Conservation (phyloP, 495 filamentous ascomycete species). For the Pyronema omphalodes region DNA sequence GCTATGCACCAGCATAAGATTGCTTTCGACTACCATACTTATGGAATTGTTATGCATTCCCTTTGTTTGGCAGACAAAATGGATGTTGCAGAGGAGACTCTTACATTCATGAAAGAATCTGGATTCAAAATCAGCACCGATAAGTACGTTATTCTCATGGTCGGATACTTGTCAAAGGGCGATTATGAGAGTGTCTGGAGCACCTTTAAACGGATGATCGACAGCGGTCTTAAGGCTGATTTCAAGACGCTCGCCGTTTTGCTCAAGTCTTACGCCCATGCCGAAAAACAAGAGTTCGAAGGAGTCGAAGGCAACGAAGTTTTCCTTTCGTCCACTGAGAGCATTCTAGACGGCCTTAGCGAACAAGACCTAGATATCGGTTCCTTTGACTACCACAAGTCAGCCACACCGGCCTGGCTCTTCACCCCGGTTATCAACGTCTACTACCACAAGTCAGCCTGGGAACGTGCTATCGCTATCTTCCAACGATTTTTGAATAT, state of each 20-base stretch:
- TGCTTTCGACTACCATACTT: constrained; percentile 49
- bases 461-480: constrained; percentile 1
- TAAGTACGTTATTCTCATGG: constrained; percentile 63
- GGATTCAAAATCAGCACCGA: constrained; percentile 41
- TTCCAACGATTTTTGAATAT: constrained; percentile 13
- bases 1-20: constrained; percentile 24
- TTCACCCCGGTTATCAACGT: constrained; percentile 22
- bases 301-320: constrained; percentile 10
- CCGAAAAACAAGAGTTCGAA: constrained; percentile 25
- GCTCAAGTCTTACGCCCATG: constrained; percentile 26
- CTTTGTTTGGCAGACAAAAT: constrained; percentile 42
- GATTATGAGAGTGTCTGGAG: constrained; percentile 35
- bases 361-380: constrained; percentile 15
- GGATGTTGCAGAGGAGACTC: constrained; percentile 45
- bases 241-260: constrained; percentile 30
- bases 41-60: constrained; percentile 53
- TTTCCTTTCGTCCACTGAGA: constrained; percentile 15
- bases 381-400: constrained; percentile 17
- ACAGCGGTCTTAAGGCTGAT: constrained; percentile 29
- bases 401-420: constrained; percentile 22
- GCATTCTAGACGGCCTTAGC: constrained; percentile 17
- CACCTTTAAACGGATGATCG: constrained; percentile 35
- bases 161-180: constrained; percentile 37
- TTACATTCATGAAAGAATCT: constrained; percentile 40
- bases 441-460: constrained; percentile 15